Evolutionary conservation across 2,329 filamentous ascomycete species (phyloP).

Genomic region (Neofusicoccum parvum): DNA sequence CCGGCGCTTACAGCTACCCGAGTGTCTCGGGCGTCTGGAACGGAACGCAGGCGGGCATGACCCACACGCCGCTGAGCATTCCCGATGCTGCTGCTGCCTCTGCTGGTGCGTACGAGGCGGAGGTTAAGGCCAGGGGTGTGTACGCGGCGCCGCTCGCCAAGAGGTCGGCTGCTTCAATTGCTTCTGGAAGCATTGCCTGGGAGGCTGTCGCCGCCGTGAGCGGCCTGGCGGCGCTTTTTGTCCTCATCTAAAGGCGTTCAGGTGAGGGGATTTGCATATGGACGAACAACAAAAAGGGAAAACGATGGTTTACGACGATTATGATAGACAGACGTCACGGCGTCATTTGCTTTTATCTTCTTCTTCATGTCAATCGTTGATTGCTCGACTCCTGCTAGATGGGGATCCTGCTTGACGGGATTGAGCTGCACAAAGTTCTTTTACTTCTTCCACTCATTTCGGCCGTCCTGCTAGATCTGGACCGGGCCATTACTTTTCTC

Average conservation of each 20-base stretch:
- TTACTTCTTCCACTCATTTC: too few species aligned
- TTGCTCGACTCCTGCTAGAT: not conserved
- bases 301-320: not conserved
- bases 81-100: not conserved
- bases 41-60: not conserved
- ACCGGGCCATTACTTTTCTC: not conserved
- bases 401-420: not conserved
- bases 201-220: not conserved
- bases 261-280: not conserved
- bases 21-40: not conserved
- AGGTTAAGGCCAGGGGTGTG: not conserved
- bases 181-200: not conserved
- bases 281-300: not conserved
- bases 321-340: conserved; percentile 6
- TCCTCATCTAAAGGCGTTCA: not conserved
- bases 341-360: not conserved
- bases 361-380: conserved; percentile 1
- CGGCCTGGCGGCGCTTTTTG: not conserved
- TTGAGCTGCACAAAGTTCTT: too few species aligned
- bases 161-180: not conserved
- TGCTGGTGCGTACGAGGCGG: not conserved
- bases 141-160: not conserved
- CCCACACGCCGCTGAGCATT: not conserved
- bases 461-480: too few species aligned
- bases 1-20: not conserved